Evolutionary conservation across 2,329 filamentous ascomycete genomes (phyloP).

Genomic region (Pseudophaeomoniella oleicola): DNA sequence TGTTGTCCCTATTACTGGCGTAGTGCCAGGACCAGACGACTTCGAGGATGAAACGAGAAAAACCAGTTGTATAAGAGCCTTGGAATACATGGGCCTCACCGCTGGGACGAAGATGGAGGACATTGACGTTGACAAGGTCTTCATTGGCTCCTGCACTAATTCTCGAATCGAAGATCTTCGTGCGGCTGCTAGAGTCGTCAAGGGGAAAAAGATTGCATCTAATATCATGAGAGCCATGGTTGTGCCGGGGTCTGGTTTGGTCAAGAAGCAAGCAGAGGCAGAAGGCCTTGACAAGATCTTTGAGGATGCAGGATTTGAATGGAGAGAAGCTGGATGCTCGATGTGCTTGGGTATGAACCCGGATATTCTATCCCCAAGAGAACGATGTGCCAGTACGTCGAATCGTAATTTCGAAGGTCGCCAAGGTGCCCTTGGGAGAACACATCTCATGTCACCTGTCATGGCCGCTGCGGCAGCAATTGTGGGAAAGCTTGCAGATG

Average conservation of each 20-base stretch:
- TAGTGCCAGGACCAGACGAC: conserved; percentile 79
- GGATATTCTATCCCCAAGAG: conserved; percentile 80
- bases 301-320: conserved; percentile 82
- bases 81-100: conserved; percentile 92
- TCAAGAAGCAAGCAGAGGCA: conserved; percentile 80
- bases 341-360: conserved; percentile 99
- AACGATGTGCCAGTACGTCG: conserved; percentile 88
- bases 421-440: conserved; percentile 80
- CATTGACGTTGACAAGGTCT: conserved; percentile 86
- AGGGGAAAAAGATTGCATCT: conserved; percentile 70
- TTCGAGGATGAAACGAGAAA: conserved; percentile 72
- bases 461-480: conserved; percentile 91
- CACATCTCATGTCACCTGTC: conserved; percentile 90
- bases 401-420: conserved; percentile 97
- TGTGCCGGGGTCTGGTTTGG: conserved; percentile 85
- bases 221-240: conserved; percentile 94
- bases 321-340: conserved; percentile 94
- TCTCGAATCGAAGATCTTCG: conserved; percentile 91
- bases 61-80: conserved; percentile 59
- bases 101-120: conserved; percentile 83
- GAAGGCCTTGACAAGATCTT: conserved; percentile 94
- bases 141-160: conserved; percentile 97
- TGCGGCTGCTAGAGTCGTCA: conserved; percentile 69
- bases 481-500: conserved; percentile 79
- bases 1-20: conserved; percentile 81